Base-by-base conservation (phyloP, 1,284 basidiomycete genomes). In the Garcileccinum viscosum region DNA sequence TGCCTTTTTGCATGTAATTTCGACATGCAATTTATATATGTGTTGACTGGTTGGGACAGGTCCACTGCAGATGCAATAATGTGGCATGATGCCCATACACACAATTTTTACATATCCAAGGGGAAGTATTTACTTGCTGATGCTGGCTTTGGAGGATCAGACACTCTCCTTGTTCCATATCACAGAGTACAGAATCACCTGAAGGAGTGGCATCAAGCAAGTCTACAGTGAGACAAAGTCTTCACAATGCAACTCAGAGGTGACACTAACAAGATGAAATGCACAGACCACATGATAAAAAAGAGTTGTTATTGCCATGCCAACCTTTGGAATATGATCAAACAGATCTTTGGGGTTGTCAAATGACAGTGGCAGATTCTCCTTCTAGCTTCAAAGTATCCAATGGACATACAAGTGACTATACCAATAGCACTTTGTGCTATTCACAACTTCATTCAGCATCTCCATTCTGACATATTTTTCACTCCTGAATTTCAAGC, bases 271-370 rank as follows among this genome's bases (percentile, higher is more conserved):
- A n/a, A n/a, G n/a, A n/a, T n/a, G n/a, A n/a, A n/a, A n/a, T n/a
- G n/a, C n/a, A n/a, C n/a, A n/a, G n/a, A n/a, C n/a, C 58, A 62
- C 37, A 44, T 5, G 69, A 80, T 61, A 59, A 71, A 2, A 63
- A 84, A 68, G 84, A 86, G 67, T 74, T 86, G 0, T 86, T 80
- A 71, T 0, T 69, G 74, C 1, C 83, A 86, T 75, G 76, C 83
- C 8, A 67, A 59, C 27, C 73, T 77, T 40, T 70, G 79, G 1
- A 86, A 86, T 73, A 76, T 83, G 4, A 73, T 85, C 68, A 80
- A 86, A 65, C 74, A 74, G 1, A 80, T 82, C 3, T 86, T 87
- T 80, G 82, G 84, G 24, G 75, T 84, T 19, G 15, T 83, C 24
- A 85, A 87, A n/a, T n/a, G n/a, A n/a, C n/a, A n/a, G n/a, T n/a